A percentile compares a stretch with the other conserved stretches of the same genome.
Conservation (phyloP, 768 basidiomycete species). For the Lactifluus volemus region DNA sequence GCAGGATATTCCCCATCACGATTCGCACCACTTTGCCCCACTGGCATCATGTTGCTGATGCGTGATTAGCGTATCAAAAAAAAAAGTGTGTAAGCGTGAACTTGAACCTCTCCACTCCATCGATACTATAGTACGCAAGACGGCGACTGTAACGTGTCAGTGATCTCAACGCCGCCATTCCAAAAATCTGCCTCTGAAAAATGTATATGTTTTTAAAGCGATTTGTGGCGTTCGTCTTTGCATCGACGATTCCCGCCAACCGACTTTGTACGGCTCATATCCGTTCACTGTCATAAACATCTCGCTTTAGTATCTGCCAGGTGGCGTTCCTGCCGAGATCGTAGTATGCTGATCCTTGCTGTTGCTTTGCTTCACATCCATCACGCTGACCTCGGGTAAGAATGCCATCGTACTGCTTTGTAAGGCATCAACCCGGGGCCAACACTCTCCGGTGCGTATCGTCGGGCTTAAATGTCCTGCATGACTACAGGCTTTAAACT, state of each 20-base stretch:
- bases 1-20: neutral
- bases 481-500: neutral
- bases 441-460: neutral
- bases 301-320: neutral
- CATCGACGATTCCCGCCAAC: neutral
- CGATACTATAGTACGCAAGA: too few relatives aligned
- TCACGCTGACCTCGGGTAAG: neutral
- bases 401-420: neutral
- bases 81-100: too few relatives aligned
- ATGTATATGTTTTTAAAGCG: neutral
- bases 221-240: constrained; percentile 1
- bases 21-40: neutral
- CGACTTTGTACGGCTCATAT: neutral
- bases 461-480: too few relatives aligned
- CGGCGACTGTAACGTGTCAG: neutral
- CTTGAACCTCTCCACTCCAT: neutral
- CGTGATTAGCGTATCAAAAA: neutral
- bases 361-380: neutral
- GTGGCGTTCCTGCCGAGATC: neutral
- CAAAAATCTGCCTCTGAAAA: neutral
- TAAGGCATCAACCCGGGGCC: neutral
- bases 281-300: neutral
- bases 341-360: neutral
- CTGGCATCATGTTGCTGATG: neutral
- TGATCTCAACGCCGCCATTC: neutral